phyloP scores from a whole-genome alignment of 2,329 filamentous ascomycete species.

The Cytospora mali region DNA sequence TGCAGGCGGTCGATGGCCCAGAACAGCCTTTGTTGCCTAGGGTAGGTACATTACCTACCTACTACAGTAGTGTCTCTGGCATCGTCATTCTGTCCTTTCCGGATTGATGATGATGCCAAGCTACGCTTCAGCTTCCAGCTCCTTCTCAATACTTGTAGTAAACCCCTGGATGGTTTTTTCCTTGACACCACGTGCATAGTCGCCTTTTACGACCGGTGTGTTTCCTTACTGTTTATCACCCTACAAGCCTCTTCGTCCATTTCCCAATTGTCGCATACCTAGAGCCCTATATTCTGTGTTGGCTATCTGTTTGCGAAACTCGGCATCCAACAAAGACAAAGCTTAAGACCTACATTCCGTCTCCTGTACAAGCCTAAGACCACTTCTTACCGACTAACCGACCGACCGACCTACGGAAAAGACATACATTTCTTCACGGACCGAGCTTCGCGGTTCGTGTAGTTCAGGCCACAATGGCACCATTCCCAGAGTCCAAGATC shows the following conservation, averaged over 20 bases:
- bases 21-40: background rate
- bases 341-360: background rate
- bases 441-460: background rate
- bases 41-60: too few species aligned
- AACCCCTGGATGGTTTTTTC: background rate
- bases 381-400: background rate
- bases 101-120: background rate
- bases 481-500: slow-evolving; percentile 58
- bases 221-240: background rate
- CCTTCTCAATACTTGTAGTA: background rate
- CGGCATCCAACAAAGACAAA: background rate
- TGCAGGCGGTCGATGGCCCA: slow-evolving; percentile 11
- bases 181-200: background rate
- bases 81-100: slow-evolving; percentile 26
- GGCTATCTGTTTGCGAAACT: slow-evolving; percentile 2
- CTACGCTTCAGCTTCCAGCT: background rate
- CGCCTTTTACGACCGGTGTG: background rate
- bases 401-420: background rate
- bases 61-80: too few species aligned
- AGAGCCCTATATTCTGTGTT: background rate
- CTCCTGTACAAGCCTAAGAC: background rate
- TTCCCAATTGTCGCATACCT: background rate
- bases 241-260: background rate
- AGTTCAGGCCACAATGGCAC: slow-evolving; percentile 31
- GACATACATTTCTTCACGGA: background rate